Conservation (phyloP, 257 asterid genomes). For the Solanum chmielewskii region DNA sequence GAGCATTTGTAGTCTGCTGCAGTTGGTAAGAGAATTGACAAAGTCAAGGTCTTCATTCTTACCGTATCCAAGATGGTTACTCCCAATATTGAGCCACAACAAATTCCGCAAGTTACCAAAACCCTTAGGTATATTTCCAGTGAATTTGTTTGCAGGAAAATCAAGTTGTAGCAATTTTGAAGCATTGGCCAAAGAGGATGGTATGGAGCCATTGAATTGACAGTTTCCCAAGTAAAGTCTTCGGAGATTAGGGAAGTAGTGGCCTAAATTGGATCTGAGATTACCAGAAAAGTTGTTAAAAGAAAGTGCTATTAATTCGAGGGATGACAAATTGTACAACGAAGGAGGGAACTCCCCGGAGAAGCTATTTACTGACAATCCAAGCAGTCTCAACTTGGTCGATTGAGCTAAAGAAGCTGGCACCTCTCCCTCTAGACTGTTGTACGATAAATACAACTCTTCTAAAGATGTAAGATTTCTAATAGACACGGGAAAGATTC, state of each 20-base stretch:
- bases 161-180: slow-evolving; percentile 23
- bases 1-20: slow-evolving; percentile 20
- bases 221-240: slow-evolving; percentile 18
- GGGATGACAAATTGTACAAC: slow-evolving; percentile 27
- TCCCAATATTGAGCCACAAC: slow-evolving; percentile 6
- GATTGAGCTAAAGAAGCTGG: slow-evolving; percentile 17
- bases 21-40: slow-evolving; percentile 25
- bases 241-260: slow-evolving; percentile 20
- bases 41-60: slow-evolving; percentile 21
- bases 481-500: slow-evolving; percentile 30
- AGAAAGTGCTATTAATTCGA: slow-evolving; percentile 14
- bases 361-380: slow-evolving; percentile 12
- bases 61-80: slow-evolving; percentile 24
- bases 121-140: slow-evolving; percentile 23
- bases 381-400: slow-evolving; percentile 9
- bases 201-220: slow-evolving; percentile 25
- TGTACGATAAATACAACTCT: slow-evolving; percentile 28
- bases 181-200: slow-evolving; percentile 31
- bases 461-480: slow-evolving; percentile 33
- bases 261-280: slow-evolving; percentile 22
- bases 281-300: slow-evolving; percentile 26
- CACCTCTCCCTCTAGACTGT: slow-evolving; percentile 20
- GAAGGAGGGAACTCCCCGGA: slow-evolving; percentile 29
- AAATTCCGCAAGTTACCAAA: slow-evolving; percentile 18
- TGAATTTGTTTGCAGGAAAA: slow-evolving; percentile 16